Base-by-base conservation (phyloP, 2,329 filamentous ascomycete species). In the Paradendryphiella salina region DNA sequence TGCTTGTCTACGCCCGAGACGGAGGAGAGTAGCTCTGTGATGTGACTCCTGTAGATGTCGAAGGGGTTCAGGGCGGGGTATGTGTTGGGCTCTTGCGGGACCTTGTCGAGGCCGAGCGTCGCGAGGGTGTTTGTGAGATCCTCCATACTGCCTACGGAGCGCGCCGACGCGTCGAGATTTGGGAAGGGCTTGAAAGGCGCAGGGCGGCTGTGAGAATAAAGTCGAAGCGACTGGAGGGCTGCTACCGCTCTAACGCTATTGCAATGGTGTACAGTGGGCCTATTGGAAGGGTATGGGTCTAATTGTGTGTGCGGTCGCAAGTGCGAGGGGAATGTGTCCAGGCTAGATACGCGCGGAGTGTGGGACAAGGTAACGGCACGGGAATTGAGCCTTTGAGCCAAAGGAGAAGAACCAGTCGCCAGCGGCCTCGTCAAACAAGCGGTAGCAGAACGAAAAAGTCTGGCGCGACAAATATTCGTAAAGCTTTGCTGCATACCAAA, bases 41-140 rank as follows among this genome's bases (percentile, higher is more conserved):
- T 82, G 70, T 92, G 87, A 31, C 85, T 83, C 53, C 90, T 83
- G 79, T 91, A 95, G 54, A 93, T 80, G 66, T 94, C 90, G 65
- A 89, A 79, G 3, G 88, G 86, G 76, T 94, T 94, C 62, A 82
- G 76, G 23, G 86, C 80, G 47, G 88, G 88, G 67, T 86, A 77
- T 28, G 72, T 73, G 54, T 75, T 73, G 29, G 72, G 69, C 35
- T 72, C 60, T 49, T 73, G 62, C 34, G 75, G 74, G 14, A 76
- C 69, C 26, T 66, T 63, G 44, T 69, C 56, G 36, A 77, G 58
- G 37, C 75, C 75, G 37, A 77, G 56, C 4, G 60, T 62, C 51
- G 71, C 61, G 28, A 77, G 65, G 0, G 66, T 70, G 18, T 60
- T 58, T 33, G 72, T 65, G 43, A 77, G 61, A 31, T 75, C 68